Evolutionary conservation across 1,139 yeast species (phyloP).

Genomic region (Hansenula lynferdii): DNA sequence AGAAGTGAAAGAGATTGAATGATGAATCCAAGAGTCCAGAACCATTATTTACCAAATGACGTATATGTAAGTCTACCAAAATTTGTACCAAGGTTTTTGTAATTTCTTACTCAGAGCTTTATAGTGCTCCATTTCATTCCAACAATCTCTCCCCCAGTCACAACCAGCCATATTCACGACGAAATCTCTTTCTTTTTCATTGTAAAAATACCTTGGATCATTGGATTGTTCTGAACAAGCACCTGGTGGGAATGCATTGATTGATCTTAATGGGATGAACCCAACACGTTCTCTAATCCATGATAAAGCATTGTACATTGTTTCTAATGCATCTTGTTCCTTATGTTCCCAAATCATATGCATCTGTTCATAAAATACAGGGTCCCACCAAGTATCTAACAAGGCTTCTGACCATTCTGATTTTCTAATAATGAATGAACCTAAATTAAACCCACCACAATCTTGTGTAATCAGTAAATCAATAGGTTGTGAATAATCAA

Average conservation of each 20-base stretch:
- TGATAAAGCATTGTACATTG: constrained; percentile 68
- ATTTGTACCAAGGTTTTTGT: constrained; percentile 23
- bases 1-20: too few relatives aligned
- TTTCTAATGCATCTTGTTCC: constrained; percentile 93
- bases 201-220: constrained; percentile 75
- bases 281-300: constrained; percentile 89
- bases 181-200: constrained; percentile 68
- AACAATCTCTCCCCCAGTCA: constrained; percentile 95
- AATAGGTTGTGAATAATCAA: constrained; percentile 63
- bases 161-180: constrained; percentile 98
- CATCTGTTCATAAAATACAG: constrained; percentile 92
- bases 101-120: constrained; percentile 26
- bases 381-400: constrained; percentile 97
- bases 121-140: constrained; percentile 94
- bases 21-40: too few relatives aligned
- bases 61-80: too few relatives aligned
- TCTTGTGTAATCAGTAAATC: constrained; percentile 89
- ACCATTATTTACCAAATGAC: too few relatives aligned
- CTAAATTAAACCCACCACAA: constrained; percentile 95
- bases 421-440: constrained; percentile 80
- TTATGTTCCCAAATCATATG: constrained; percentile 99
- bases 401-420: constrained; percentile 85
- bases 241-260: constrained; percentile 94
- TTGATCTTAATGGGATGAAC: constrained; percentile 77
- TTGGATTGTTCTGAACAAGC: constrained; percentile 82